These are phyloP conservation scores for Cladosporium sp. DNA, from an alignment of 2,329 filamentous ascomycete species.

Conservation along the genomic window DNA sequence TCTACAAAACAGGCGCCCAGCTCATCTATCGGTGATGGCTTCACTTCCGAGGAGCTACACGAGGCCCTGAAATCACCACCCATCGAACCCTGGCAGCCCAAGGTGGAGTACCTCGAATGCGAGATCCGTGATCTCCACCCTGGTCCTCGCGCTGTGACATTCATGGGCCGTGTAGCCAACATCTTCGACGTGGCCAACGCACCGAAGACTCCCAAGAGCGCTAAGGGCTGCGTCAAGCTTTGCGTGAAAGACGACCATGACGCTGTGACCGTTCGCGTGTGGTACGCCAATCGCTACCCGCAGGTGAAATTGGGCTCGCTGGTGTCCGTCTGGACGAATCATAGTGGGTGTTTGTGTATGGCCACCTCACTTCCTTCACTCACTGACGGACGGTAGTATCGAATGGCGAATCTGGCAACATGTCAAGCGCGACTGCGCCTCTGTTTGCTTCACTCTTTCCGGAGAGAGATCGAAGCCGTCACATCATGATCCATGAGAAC, in stretches of 20 bases:
- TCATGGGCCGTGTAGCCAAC: conserved; percentile 60
- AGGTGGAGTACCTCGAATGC: conserved; percentile 49
- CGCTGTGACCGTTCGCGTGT: conserved; percentile 51
- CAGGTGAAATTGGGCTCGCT: conserved; percentile 56
- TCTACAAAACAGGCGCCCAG: conserved; percentile 27
- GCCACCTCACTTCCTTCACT: conserved; percentile 13
- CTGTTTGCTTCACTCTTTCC: conserved; percentile 61
- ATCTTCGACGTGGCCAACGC: conserved; percentile 50
- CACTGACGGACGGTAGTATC: conserved; percentile 41
- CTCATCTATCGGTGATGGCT: conserved; percentile 51
- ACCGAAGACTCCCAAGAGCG: conserved; percentile 47
- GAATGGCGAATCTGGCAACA: conserved; percentile 46
- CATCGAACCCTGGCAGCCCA: conserved; percentile 49
- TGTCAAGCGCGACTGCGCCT: conserved; percentile 49
- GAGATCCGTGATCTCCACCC: conserved; percentile 52
- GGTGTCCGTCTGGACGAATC: conserved; percentile 59
- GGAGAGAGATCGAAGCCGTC: conserved; percentile 55
- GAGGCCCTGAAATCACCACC: conserved; percentile 29
- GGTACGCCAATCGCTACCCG: conserved; percentile 44
- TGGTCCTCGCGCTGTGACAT: conserved; percentile 54
- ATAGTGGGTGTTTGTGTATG: conserved; percentile 35
- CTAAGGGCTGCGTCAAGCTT: conserved; percentile 56
- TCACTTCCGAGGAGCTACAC: conserved; percentile 51
- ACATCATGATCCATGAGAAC: conserved; percentile 57
- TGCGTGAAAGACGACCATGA: conserved; percentile 60